Evolutionary conservation across 2,329 filamentous ascomycete genomes (phyloP).

Genomic region (Rasamsonia emersonii): DNA sequence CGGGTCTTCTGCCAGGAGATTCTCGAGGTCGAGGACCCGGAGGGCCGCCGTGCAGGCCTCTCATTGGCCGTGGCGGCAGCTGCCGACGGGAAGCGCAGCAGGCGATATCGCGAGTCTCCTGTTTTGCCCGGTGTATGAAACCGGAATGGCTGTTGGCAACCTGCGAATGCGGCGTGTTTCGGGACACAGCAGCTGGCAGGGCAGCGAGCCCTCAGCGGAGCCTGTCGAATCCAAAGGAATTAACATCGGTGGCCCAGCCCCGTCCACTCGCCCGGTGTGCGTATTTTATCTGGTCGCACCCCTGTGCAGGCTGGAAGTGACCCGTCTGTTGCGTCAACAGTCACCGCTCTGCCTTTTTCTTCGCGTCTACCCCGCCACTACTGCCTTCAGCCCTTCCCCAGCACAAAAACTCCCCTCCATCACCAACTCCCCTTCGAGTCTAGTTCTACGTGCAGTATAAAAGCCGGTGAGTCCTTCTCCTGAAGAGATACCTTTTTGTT

Average conservation of each 20-base stretch:
- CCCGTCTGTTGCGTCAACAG: slow-evolving; percentile 21
- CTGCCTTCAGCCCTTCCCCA: slow-evolving; percentile 1
- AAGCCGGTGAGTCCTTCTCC: not conserved
- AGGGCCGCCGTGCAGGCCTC: slow-evolving; percentile 3
- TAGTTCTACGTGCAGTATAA: slow-evolving; percentile 1
- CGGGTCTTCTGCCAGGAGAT: slow-evolving; percentile 18
- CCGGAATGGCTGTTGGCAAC: slow-evolving; percentile 25
- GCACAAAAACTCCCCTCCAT: slow-evolving; percentile 3
- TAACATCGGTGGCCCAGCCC: too few relatives aligned
- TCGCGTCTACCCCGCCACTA: slow-evolving; percentile 19
- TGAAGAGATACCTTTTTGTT: not conserved
- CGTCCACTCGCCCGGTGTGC: slow-evolving; percentile 23
- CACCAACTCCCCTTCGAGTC: slow-evolving; percentile 2
- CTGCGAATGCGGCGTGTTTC: slow-evolving; percentile 9
- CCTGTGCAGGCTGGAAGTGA: slow-evolving; percentile 13
- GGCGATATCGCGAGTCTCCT: slow-evolving; percentile 29
- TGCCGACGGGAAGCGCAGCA: slow-evolving; percentile 23
- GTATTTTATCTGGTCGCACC: slow-evolving; percentile 4
- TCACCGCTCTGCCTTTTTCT: slow-evolving; percentile 26
- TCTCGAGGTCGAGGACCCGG: slow-evolving; percentile 19
- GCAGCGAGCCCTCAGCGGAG: too few relatives aligned
- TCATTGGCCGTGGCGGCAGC: slow-evolving; percentile 22
- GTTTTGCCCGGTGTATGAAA: slow-evolving; percentile 37
- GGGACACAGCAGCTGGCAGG: too few relatives aligned
- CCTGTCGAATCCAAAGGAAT: too few relatives aligned